Evolutionary conservation across 768 basidiomycete genomes (phyloP), one percentile per base, ranked within the genome.

Genomic region (Psilocybe cyanescens): DNA sequence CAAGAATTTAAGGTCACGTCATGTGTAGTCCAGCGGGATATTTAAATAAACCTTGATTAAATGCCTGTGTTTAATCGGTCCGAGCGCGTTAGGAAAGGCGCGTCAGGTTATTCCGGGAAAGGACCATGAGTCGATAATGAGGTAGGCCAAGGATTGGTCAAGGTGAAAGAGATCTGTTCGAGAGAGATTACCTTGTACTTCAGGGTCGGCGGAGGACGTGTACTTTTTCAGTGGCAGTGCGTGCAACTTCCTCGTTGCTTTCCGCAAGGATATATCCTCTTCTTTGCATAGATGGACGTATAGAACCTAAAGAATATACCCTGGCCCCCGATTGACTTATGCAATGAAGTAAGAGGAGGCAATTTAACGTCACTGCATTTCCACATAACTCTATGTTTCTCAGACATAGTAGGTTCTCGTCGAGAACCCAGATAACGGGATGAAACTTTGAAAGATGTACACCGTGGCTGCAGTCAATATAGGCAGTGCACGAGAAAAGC

Each of bases 151-250:
- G 19, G 29, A 16, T 53, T 4, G 19, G 24, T 24, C 24, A 24
- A 24, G 24, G 24, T 24, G 16, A 53, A 31, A 53, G 31, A 17
- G 51, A 53, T 53, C 41, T 44, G 41, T 12, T 44, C 5, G n/a
- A 31, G 33, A 37, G 14, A 53, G 51, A 53, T 53, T 53, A 16
- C 33, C 51, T 53, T 53, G 33, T 8, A 53, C 16, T 8, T 53
- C 51, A 53, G 51, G 51, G 51, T 53, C 51, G 51, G 51, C 51
- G 51, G 51, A 35, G 33, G 51, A 31, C 51, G 51, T 53, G 12
- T 28, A 14, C 14, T 44, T 9, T 53, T 33, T 53, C 51, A 31
- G 51, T 53, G 51, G 51, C 51, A 53, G 51, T 53, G 51, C 51
- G n/a, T 30, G 29, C 31, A 11, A 53, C 41, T 16, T 16, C 14